Conservation (phyloP, 495 filamentous ascomycete genomes). For the Tuber aestivum region DNA sequence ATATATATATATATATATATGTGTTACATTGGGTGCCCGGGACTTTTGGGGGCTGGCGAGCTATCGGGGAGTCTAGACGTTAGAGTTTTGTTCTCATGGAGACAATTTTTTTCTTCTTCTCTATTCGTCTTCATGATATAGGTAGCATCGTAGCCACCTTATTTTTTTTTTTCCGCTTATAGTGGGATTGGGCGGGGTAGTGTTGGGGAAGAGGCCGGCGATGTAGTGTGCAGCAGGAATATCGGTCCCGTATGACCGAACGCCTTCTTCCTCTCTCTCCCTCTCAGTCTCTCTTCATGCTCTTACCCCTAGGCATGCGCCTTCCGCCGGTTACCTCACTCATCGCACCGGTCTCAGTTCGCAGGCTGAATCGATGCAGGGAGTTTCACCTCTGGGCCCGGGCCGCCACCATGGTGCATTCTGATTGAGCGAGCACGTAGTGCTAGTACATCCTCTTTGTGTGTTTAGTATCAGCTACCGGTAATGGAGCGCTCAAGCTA, state of each 20-base stretch:
- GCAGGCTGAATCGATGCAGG: background rate
- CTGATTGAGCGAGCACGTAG: background rate
- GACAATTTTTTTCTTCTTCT: background rate
- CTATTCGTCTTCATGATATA: background rate
- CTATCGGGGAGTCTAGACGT: background rate
- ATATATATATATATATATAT: too few relatives aligned
- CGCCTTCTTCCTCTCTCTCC: background rate
- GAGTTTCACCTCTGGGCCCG: background rate
- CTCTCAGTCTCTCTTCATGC: background rate
- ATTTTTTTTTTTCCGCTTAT: background rate
- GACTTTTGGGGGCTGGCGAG: background rate
- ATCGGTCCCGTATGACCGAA: background rate
- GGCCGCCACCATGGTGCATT: background rate
- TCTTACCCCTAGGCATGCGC: background rate
- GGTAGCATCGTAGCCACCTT: background rate
- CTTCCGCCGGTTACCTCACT: background rate
- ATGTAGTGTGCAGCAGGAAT: background rate
- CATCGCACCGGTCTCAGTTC: background rate
- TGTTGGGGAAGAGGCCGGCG: background rate
- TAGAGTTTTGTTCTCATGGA: background rate
- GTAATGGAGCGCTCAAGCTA: too few relatives aligned
- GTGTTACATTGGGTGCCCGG: background rate
- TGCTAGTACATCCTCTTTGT: background rate
- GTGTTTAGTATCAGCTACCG: background rate
- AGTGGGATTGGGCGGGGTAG: background rate